These are phyloP conservation scores for Sphagnum fallax DNA, from an alignment of 228 moss, liverwort and hornwort species.

Conservation along the genomic window DNA sequence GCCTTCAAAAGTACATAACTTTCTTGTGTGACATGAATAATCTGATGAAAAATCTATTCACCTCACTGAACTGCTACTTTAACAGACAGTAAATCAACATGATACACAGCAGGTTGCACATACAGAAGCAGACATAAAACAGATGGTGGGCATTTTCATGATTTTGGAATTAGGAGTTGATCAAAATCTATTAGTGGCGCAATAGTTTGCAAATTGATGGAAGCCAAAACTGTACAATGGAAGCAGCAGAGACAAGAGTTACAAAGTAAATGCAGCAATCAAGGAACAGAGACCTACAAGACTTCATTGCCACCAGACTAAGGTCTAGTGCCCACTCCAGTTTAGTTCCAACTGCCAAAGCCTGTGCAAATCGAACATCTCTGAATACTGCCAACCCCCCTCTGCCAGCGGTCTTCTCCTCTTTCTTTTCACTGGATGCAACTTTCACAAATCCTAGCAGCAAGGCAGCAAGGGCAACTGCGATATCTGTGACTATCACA, in stretches of 20 bases:
- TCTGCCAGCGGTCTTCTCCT: slow-evolving; percentile 6
- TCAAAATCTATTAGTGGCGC: too few species aligned
- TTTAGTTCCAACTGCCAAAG: slow-evolving; percentile 31
- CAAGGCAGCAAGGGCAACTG: slow-evolving; percentile 47
- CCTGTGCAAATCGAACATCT: slow-evolving; percentile 30
- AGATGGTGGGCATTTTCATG: too few species aligned
- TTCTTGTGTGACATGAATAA: rapidly evolving
- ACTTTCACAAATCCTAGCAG: slow-evolving; percentile 32
- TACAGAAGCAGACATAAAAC: too few species aligned
- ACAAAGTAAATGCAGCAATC: slow-evolving; percentile 72
- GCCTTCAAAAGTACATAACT: too few species aligned
- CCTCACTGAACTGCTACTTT: too few species aligned
- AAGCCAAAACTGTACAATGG: slow-evolving; percentile 26
- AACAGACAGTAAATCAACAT: too few species aligned
- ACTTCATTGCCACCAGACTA: slow-evolving; percentile 34
- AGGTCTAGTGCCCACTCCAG: slow-evolving; percentile 51
- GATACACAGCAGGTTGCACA: too few species aligned
- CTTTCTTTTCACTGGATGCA: slow-evolving; percentile 11
- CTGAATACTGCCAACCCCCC: slow-evolving; percentile 21
- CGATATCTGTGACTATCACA: slow-evolving; percentile 58
- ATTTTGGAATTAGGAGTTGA: too few species aligned
- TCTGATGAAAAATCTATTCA: too few species aligned
- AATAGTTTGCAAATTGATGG: slow-evolving; percentile 15
- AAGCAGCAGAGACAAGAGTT: slow-evolving; percentile 35
- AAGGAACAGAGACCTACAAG: slow-evolving; percentile 41